Evolutionary conservation across 192 early-diverging fungal species (phyloP), one percentile per base, ranked within the genome.

Genomic region (Coemansia sp.): DNA sequence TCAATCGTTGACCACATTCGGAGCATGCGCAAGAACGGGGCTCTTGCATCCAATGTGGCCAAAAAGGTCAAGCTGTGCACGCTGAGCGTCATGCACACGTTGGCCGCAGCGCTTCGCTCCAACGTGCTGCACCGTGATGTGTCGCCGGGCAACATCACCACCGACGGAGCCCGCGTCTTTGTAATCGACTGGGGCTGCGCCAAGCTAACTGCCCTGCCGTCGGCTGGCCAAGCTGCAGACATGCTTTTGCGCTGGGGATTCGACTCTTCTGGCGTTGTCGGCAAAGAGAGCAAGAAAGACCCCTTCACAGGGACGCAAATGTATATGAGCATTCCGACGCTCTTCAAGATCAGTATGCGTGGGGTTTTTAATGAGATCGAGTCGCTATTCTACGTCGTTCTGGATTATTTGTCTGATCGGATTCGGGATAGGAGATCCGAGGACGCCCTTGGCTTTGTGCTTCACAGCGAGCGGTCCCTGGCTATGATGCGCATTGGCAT

Each of bases 291-390:
- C 9, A 15, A n/a, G 3, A 62, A 47, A 22, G 36, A 60, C 57
- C 11, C 53, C 0, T 36, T 62, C 10, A 69, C 58, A 0, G 68
- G 58, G 0, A 69, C 58, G 0, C 58, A n/a, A 6, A 8, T 46
- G 18, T 70, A 70, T n/a, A 63, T 70, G 60, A 70, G 68, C 15
- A 53, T 70, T 16, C 68, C 49, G 33, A 44, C 66, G n/a, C 64
- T 75, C 53, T 29, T 57, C 27, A 57, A 15, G 9, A 27, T 31
- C 24, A 9, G 27, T 27, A 29, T 16, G 27, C 53, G 29, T 5
- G 27, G 53, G 11, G 11, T 57, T 0, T 12, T 31, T 11, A 57
- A 57, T 3, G 53, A 57, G 29, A 29, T 57, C 10, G 53, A 57
- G 12, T 57, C 53, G 27, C 5, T 57, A 1, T 57, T 57, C 29